These are phyloP conservation scores for Phytophthora syringae DNA, from an alignment of 352 stramenopile species.

Conservation along the genomic window DNA sequence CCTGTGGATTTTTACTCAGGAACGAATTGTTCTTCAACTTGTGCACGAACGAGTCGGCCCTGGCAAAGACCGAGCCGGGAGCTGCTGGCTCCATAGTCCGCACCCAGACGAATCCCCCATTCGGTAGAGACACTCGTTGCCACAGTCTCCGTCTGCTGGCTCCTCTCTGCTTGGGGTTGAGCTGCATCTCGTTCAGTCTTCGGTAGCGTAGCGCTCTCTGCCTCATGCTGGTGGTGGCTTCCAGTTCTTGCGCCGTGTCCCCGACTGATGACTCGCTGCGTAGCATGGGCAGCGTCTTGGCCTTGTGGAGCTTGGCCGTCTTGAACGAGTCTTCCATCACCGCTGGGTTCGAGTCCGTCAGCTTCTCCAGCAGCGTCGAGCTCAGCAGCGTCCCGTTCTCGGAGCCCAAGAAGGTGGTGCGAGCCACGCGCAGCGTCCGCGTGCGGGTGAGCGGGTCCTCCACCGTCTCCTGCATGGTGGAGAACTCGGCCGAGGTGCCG, in stretches of 20 bases:
- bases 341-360: conserved; percentile 15
- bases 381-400: conserved; percentile 41
- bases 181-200: conserved; percentile 69
- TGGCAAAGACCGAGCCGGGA: conserved; percentile 25
- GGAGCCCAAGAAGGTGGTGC: conserved; percentile 34
- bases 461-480: conserved; percentile 45
- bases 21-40: conserved; percentile 73
- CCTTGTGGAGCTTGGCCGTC: conserved; percentile 36
- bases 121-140: conserved; percentile 66
- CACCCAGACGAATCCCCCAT: conserved; percentile 71
- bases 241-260: conserved; percentile 28
- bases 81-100: conserved; percentile 42
- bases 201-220: conserved; percentile 68
- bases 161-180: conserved; percentile 70
- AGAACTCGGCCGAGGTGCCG: conserved; percentile 65
- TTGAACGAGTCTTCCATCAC: conserved; percentile 11
- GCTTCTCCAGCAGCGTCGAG: conserved; percentile 38
- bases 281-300: conserved; percentile 38
- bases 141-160: conserved; percentile 58
- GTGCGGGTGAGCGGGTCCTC: conserved; percentile 29
- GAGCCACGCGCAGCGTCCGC: conserved; percentile 25
- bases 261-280: conserved; percentile 30
- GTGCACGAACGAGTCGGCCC: conserved; percentile 52
- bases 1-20: conserved; percentile 55
- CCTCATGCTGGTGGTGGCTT: conserved; percentile 46